A percentile compares a stretch with the other conserved stretches of the same genome.
phyloP scores from a whole-genome alignment of 306 rosid species.

The Cotoneaster glaucophyllus region DNA sequence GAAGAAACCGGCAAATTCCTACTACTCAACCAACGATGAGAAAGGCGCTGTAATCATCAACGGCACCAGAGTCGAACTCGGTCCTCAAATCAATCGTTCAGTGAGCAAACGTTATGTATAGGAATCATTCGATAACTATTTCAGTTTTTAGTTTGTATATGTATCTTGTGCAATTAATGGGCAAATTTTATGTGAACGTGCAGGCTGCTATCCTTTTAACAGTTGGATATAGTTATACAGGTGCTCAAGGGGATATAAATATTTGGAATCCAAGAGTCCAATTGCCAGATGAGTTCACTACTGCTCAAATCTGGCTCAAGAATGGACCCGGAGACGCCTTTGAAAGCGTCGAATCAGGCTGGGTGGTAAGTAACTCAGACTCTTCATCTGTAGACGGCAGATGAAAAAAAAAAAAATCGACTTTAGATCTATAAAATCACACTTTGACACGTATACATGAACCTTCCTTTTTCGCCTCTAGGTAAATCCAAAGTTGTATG shows the following conservation, averaged over 20 bases:
- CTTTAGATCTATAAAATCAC: neutral
- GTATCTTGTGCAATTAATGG: neutral
- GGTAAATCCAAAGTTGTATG: slow-evolving; percentile 60
- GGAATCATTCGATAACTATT: neutral
- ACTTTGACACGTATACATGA: neutral
- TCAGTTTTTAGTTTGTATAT: neutral
- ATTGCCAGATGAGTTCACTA: slow-evolving; percentile 39
- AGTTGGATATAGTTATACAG: slow-evolving; percentile 41
- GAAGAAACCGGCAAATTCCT: slow-evolving; percentile 15
- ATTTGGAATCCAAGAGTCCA: slow-evolving; percentile 55
- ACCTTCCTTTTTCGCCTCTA: neutral
- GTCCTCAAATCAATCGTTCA: slow-evolving; percentile 27
- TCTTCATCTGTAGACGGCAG: neutral
- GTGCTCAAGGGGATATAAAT: slow-evolving; percentile 52
- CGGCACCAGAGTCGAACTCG: neutral
- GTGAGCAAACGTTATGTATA: slow-evolving; percentile 18
- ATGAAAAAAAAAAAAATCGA: neutral
- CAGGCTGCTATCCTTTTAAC: slow-evolving; percentile 41
- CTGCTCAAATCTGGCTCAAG: slow-evolving; percentile 56
- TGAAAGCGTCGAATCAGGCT: slow-evolving; percentile 65
- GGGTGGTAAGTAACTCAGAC: slow-evolving; percentile 34
- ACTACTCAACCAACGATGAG: neutral
- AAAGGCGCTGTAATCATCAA: neutral
- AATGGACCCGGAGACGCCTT: slow-evolving; percentile 24
- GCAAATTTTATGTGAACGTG: neutral